phyloP scores from a whole-genome alignment of 2,329 filamentous ascomycete species.

The Fusarium pininemorale region DNA sequence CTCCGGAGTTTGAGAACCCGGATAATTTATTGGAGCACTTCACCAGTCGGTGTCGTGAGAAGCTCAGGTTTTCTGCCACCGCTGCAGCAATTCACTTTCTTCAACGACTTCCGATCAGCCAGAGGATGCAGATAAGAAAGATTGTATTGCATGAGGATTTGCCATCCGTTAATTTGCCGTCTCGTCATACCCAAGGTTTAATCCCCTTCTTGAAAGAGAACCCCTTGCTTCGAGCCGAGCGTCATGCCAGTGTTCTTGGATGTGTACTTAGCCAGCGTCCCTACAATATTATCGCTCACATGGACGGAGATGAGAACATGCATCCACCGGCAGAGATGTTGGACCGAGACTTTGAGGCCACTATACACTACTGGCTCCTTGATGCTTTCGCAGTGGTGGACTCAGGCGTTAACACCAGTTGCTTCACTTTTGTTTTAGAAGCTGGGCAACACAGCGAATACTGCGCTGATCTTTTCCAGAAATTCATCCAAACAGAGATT shows the following conservation, averaged over 20 bases:
- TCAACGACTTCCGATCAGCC: background rate
- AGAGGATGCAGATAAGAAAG: background rate
- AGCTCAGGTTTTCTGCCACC: slow-evolving; percentile 11
- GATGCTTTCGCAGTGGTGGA: background rate
- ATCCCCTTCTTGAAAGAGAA: slow-evolving; percentile 14
- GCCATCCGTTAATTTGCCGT: background rate
- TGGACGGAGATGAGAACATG: rapidly evolving
- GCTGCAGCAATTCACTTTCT: slow-evolving; percentile 21
- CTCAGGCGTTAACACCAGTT: background rate
- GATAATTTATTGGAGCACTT: background rate
- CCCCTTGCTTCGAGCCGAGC: slow-evolving; percentile 1
- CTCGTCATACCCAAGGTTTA: background rate
- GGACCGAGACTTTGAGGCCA: rapidly evolving
- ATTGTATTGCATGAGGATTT: slow-evolving; percentile 2
- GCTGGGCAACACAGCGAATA: background rate
- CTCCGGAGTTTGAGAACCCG: background rate
- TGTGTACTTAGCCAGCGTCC: background rate
- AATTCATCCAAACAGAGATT: background rate
- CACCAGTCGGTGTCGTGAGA: background rate
- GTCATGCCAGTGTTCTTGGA: background rate
- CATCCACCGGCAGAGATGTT: rapidly evolving
- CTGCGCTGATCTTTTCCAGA: background rate
- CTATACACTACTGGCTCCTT: background rate
- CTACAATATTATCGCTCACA: rapidly evolving
- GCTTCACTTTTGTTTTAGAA: slow-evolving; percentile 1